These are phyloP conservation scores for Fusarium neocosmosporiellum DNA, from an alignment of 2,329 filamentous ascomycete species.

Conservation along the genomic window DNA sequence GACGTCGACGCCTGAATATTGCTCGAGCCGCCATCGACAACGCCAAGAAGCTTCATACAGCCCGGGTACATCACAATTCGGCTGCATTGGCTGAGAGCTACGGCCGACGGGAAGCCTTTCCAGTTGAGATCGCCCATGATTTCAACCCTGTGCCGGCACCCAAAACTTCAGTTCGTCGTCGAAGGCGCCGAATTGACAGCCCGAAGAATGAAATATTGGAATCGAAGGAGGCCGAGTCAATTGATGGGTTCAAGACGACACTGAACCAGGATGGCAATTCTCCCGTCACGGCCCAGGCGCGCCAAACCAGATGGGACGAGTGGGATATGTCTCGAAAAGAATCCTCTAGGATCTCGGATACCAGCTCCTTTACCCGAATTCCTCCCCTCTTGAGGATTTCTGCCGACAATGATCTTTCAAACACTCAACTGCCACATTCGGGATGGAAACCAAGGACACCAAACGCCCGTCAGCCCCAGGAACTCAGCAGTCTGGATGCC, in stretches of 20 bases:
- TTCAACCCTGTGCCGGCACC: constrained; percentile 33
- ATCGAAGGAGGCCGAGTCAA: constrained; percentile 6
- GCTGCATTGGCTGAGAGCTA: constrained; percentile 43
- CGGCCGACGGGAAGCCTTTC: constrained; percentile 37
- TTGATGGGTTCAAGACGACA: constrained; percentile 17
- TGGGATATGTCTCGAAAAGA: constrained; percentile 42
- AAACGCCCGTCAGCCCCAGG: not conserved
- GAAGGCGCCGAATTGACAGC: constrained; percentile 34
- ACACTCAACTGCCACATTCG: not conserved
- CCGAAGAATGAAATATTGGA: not conserved
- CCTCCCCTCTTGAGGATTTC: constrained; percentile 31
- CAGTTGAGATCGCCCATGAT: constrained; percentile 41
- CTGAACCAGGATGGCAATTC: not conserved
- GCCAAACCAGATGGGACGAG: constrained; percentile 38
- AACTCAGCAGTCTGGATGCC: not conserved
- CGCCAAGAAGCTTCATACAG: constrained; percentile 61
- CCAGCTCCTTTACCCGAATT: constrained; percentile 24
- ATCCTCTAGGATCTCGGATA: constrained; percentile 34
- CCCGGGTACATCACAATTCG: constrained; percentile 46
- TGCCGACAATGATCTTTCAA: constrained; percentile 16
- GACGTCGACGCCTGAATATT: constrained; percentile 64
- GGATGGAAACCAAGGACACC: not conserved
- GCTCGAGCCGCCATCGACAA: constrained; percentile 63
- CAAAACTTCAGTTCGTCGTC: constrained; percentile 45
- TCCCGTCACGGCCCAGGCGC: constrained; percentile 11